phyloP scores from a whole-genome alignment of 768 basidiomycete genomes.

The Suillus bovinus region DNA sequence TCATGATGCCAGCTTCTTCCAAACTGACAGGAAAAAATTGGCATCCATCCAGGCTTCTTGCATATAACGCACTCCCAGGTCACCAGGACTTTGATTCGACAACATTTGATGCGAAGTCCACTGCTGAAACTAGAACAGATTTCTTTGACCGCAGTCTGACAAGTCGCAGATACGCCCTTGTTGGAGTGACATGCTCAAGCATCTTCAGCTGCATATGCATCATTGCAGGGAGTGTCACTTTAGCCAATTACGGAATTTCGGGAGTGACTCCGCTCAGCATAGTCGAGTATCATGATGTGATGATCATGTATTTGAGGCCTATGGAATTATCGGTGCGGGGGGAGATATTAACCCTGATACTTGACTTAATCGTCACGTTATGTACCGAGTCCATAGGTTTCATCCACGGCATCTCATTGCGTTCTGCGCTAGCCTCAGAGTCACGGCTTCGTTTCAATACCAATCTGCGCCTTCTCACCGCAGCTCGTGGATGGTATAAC shows the following conservation, averaged over 20 bases:
- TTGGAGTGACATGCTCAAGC: neutral
- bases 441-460: slow-evolving; percentile 28
- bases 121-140: neutral
- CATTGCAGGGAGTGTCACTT: neutral
- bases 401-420: slow-evolving; percentile 27
- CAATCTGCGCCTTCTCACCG: slow-evolving; percentile 30
- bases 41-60: neutral
- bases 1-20: neutral
- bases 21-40: neutral
- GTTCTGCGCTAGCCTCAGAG: slow-evolving; percentile 28
- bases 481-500: slow-evolving; percentile 17
- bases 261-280: neutral
- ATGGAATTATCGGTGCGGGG: too few species aligned
- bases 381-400: slow-evolving; percentile 34
- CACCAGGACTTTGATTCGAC: neutral
- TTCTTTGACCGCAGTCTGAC: neutral
- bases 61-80: neutral
- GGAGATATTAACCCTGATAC: slow-evolving; percentile 23
- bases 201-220: neutral
- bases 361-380: slow-evolving; percentile 26
- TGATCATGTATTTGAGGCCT: too few species aligned
- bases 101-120: neutral
- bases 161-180: neutral
- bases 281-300: too few species aligned
- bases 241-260: neutral